These are phyloP conservation scores for Mortierella sp. DNA, from an alignment of 371 early-diverging fungal genomes.

Conservation along the genomic window DNA sequence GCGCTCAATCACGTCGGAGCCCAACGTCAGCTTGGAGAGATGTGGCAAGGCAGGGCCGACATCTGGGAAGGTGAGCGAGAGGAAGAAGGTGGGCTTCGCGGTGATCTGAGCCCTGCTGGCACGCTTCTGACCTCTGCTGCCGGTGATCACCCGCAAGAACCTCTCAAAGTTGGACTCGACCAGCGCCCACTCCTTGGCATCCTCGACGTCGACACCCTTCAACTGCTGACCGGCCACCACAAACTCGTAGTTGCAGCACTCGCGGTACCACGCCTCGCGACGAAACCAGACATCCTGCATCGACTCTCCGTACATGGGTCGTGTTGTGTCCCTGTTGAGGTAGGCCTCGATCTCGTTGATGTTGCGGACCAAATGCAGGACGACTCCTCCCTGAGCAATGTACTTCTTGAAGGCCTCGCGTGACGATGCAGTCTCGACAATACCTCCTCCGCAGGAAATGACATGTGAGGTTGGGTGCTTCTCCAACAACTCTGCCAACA, in stretches of 20 bases:
- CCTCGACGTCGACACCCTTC: slow-evolving; percentile 46
- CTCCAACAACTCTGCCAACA: slow-evolving; percentile 69
- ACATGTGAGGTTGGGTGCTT: slow-evolving; percentile 70
- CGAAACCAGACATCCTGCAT: slow-evolving; percentile 85
- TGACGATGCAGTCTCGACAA: slow-evolving; percentile 87
- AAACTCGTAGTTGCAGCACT: slow-evolving; percentile 88
- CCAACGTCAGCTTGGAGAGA: slow-evolving; percentile 76
- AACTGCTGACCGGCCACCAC: slow-evolving; percentile 60
- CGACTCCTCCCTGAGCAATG: slow-evolving; percentile 66
- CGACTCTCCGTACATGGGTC: slow-evolving; percentile 91
- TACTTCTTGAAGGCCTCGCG: slow-evolving; percentile 68
- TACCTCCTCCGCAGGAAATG: slow-evolving; percentile 96
- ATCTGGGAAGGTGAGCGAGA: slow-evolving; percentile 89
- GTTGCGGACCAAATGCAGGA: slow-evolving; percentile 88
- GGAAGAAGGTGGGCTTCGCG: slow-evolving; percentile 80
- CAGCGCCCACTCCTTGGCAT: slow-evolving; percentile 67
- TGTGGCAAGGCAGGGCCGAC: slow-evolving; percentile 65
- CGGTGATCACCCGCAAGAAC: slow-evolving; percentile 74
- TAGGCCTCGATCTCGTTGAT: slow-evolving; percentile 85
- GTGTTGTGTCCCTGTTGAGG: slow-evolving; percentile 81
- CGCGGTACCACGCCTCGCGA: slow-evolving; percentile 82
- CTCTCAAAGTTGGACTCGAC: slow-evolving; percentile 80
- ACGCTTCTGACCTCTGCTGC: slow-evolving; percentile 49
- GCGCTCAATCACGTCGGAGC: slow-evolving; percentile 92
- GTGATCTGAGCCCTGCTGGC: slow-evolving; percentile 44